Evolutionary conservation across 108 stramenopile species (phyloP), one percentile per base, ranked within the genome.

Genomic region (Pseudonitzschia multiseries): DNA sequence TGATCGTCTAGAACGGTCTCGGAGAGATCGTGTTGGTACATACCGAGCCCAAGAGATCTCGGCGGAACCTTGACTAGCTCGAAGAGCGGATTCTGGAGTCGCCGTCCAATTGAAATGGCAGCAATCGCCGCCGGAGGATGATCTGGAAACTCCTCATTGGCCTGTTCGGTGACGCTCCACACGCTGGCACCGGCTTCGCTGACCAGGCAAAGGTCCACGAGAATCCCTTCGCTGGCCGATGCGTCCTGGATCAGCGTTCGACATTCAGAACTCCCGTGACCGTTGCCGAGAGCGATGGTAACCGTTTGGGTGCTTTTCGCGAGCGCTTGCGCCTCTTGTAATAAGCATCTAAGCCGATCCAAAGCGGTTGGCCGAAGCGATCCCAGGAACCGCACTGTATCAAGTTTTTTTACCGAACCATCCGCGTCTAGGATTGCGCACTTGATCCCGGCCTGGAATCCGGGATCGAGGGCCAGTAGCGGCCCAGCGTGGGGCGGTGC

Each of bases 131-230:
- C 73, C 0, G 88, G 82, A 13, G 71, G 57, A 22, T 81, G 57
- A 0, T 84, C 36, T n/a, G 82, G 86, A 74, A 87, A 90, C 73
- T 90, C 89, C 10, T 62, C 54, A 13, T 36, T 68, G 0, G 89
- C 89, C 15, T 53, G 62, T 63, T 84, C 76, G 6, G 87, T 83
- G 32, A 87, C 84, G 64, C 86, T 87, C 86, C 86, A 90, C 2
- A 90, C 89, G 65, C 86, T 87, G 12, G 89, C 89, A n/a, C 89
- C 89, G 57, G 86, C 86, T 74, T 90, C 89, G 60, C 68, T 86
- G 4, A 90, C 86, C 26, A 88, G 56, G 8, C 80, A 83, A 72
- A 86, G 70, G 43, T 84, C 81, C 18, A 85, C 60, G 20, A 68
- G 32, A 29, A 84, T 72, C 31, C 69, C 52, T 0, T 33, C 44